phyloP scores from a whole-genome alignment of 768 basidiomycete species.

The Naganishia friedmannii region DNA sequence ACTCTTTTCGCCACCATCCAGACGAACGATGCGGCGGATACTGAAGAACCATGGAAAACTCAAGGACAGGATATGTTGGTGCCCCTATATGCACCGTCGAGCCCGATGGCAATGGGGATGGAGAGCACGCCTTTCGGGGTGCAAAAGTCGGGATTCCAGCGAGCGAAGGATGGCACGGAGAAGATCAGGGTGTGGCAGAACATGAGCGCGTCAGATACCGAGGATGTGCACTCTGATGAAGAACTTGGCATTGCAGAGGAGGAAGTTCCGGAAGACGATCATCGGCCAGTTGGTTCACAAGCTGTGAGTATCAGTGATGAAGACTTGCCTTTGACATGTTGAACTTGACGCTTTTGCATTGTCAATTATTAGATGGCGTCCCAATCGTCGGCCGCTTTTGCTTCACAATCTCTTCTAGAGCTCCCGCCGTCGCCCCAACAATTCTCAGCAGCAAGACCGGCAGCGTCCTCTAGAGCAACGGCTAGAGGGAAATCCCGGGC shows the following conservation, averaged over 20 bases:
- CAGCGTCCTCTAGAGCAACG: neutral
- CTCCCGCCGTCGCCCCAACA: neutral
- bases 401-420: slow-evolving; percentile 5
- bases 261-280: neutral
- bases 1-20: slow-evolving; percentile 2
- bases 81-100: slow-evolving; percentile 7
- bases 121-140: slow-evolving; percentile 9
- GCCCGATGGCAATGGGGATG: neutral
- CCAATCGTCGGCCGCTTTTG: slow-evolving; percentile 7
- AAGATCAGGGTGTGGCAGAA: neutral
- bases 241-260: slow-evolving; percentile 3
- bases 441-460: neutral
- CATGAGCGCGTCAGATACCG: neutral
- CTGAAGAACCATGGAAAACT: neutral
- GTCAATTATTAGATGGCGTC: neutral
- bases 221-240: neutral
- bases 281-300: neutral
- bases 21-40: neutral
- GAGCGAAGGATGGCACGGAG: neutral
- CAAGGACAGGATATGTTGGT: slow-evolving; percentile 6
- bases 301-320: neutral
- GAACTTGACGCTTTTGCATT: neutral
- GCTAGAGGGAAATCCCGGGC: neutral
- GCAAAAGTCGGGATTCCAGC: neutral
- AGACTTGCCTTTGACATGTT: neutral